These are phyloP conservation scores for Chaetomium sp. DNA, from an alignment of 2,329 filamentous ascomycete genomes.

Conservation along the genomic window DNA sequence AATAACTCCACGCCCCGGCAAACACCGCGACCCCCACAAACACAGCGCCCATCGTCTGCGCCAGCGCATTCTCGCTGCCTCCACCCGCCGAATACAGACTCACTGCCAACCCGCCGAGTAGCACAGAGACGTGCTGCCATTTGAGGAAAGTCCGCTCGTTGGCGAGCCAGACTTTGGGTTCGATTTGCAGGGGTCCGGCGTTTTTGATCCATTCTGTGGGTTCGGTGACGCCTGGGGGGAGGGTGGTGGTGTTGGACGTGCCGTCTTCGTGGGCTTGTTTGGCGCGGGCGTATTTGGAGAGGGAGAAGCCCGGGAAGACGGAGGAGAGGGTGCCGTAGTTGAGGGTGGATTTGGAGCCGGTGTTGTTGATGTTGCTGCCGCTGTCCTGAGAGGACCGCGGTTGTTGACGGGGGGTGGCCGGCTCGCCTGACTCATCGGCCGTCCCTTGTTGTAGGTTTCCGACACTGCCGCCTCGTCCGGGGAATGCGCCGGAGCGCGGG, in stretches of 20 bases:
- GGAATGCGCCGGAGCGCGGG: conserved; percentile 11
- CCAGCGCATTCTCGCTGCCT: conserved; percentile 64
- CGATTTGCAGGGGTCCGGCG: conserved; percentile 80
- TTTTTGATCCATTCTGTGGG: conserved; percentile 92
- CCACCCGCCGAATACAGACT: conserved; percentile 79
- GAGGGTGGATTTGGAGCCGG: conserved; percentile 17
- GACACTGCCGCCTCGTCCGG: conserved; percentile 20
- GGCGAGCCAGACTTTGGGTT: conserved; percentile 97
- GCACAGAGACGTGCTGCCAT: conserved; percentile 91
- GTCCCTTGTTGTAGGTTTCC: conserved; percentile 2
- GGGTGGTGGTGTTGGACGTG: conserved; percentile 30
- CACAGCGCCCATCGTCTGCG: conserved; percentile 69
- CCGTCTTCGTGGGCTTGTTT: conserved; percentile 42
- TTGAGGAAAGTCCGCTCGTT: conserved; percentile 98
- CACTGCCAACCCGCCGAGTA: conserved; percentile 77
- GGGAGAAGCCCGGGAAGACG: conserved; percentile 76
- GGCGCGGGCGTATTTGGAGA: conserved; percentile 65
- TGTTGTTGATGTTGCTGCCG: conserved; percentile 14
- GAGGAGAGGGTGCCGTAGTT: conserved; percentile 57
- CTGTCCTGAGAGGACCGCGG: background rate
- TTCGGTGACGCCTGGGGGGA: conserved; percentile 84
- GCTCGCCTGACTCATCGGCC: conserved; percentile 13
- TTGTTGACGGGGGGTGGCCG: conserved; percentile 6
- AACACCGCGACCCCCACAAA: conserved; percentile 81
- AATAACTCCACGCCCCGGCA: conserved; percentile 80